These are phyloP conservation scores for Hericium rajendrae DNA, from an alignment of 768 basidiomycete genomes.

Conservation along the genomic window DNA sequence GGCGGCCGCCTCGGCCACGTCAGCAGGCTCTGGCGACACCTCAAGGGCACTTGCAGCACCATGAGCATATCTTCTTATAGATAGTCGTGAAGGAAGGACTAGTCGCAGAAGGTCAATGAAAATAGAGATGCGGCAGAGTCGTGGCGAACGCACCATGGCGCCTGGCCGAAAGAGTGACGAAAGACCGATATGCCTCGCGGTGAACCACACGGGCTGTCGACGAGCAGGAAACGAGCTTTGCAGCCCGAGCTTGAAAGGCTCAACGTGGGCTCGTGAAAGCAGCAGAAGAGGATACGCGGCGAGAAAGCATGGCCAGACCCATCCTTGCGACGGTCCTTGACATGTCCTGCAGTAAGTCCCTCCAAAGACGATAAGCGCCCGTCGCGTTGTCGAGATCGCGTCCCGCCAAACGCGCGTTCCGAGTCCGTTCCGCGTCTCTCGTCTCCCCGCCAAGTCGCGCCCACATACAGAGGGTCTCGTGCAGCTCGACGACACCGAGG, in stretches of 20 bases:
- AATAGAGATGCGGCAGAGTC: neutral
- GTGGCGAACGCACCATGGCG: slow-evolving; percentile 1
- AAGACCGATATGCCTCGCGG: neutral
- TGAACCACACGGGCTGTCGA: too few species aligned
- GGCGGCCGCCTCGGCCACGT: neutral
- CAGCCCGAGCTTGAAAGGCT: neutral
- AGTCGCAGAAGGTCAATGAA: neutral
- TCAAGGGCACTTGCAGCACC: neutral
- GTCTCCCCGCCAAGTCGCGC: too few species aligned
- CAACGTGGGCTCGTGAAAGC: neutral
- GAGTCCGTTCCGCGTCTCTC: too few species aligned
- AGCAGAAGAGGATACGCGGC: neutral
- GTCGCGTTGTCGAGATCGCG: too few species aligned
- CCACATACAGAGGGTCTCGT: too few species aligned
- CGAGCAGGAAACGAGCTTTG: neutral
- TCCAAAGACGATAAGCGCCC: too few species aligned
- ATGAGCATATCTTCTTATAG: slow-evolving; percentile 5
- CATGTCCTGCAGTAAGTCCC: too few species aligned
- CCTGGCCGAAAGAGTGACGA: neutral
- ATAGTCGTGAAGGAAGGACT: slow-evolving; percentile 6
- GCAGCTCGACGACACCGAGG: too few species aligned
- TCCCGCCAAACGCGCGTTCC: too few species aligned
- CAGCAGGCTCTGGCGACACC: neutral
- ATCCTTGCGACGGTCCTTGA: too few species aligned
- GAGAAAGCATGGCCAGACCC: too few species aligned